These are phyloP conservation scores for Hanseniaspora hatyaiensis DNA, from an alignment of 805 yeast genomes.

Conservation along the genomic window DNA sequence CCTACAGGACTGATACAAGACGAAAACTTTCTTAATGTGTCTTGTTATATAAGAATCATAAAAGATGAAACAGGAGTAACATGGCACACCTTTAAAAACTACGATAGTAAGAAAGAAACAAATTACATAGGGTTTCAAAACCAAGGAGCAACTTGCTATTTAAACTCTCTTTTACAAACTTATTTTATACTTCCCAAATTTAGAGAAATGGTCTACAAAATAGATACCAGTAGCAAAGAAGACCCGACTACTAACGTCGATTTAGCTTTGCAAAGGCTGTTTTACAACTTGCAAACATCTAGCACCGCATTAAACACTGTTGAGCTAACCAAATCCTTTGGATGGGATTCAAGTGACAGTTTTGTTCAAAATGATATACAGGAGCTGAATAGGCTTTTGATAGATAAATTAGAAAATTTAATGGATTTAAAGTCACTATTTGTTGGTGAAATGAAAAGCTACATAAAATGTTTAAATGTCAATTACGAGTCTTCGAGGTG, in stretches of 20 bases:
- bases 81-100: constrained; percentile 78
- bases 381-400: constrained; percentile 83
- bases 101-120: constrained; percentile 75
- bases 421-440: constrained; percentile 77
- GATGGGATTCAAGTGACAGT: constrained; percentile 94
- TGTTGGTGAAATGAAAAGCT: constrained; percentile 95
- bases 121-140: constrained; percentile 88
- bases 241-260: constrained; percentile 52
- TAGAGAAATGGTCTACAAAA: constrained; percentile 74
- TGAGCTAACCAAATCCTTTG: constrained; percentile 83
- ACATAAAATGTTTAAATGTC: constrained; percentile 81
- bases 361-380: constrained; percentile 98
- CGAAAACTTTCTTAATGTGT: constrained; percentile 46
- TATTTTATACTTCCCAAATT: constrained; percentile 75
- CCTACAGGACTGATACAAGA: constrained; percentile 37
- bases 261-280: constrained; percentile 74
- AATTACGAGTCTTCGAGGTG: constrained; percentile 82
- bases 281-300: constrained; percentile 67
- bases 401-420: constrained; percentile 83
- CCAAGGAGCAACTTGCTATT: constrained; percentile 97
- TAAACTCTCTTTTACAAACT: constrained; percentile 84
- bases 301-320: constrained; percentile 67
- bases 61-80: constrained; percentile 88
- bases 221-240: constrained; percentile 59
- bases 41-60: constrained; percentile 64